phyloP scores from a whole-genome alignment of 2,329 filamentous ascomycete species.

The Penicillium vulpinum region DNA sequence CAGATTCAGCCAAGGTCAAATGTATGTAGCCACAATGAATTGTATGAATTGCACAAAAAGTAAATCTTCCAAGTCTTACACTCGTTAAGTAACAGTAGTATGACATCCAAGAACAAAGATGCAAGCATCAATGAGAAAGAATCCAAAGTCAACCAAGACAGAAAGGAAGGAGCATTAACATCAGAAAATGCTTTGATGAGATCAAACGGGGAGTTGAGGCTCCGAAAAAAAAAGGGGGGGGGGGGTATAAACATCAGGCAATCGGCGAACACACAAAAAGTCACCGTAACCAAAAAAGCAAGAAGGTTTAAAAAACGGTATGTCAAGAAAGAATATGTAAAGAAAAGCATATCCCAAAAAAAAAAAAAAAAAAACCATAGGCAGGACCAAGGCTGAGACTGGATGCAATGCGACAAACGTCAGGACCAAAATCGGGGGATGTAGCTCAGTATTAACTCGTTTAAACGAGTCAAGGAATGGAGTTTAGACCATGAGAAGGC shows the following conservation, averaged over 20 bases:
- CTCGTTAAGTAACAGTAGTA: conserved; percentile 8
- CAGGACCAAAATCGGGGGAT: conserved; percentile 8
- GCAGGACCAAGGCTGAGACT: neutral
- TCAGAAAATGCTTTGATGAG: neutral
- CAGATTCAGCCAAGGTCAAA: neutral
- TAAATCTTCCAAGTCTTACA: conserved; percentile 11
- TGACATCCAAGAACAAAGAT: conserved; percentile 8
- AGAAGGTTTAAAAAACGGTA: neutral
- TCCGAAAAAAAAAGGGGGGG: conserved; percentile 4
- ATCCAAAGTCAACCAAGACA: conserved; percentile 6
- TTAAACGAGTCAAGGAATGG: neutral
- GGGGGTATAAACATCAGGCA: conserved; percentile 9
- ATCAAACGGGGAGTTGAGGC: conserved; percentile 3
- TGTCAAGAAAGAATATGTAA: conserved; percentile 3
- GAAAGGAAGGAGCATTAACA: conserved; percentile 1
- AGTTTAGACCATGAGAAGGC: conserved; percentile 35
- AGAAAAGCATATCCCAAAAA: conserved; percentile 1
- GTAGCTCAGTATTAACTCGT: neutral
- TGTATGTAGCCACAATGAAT: neutral
- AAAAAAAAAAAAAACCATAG: neutral
- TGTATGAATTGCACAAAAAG: conserved; percentile 1
- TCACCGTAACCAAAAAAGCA: conserved; percentile 5
- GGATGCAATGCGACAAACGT: neutral
- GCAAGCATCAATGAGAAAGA: conserved; percentile 6
- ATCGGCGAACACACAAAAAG: conserved; percentile 7